phyloP scores from a whole-genome alignment of 495 filamentous ascomycete genomes.

The Sordaria brevicollis region DNA sequence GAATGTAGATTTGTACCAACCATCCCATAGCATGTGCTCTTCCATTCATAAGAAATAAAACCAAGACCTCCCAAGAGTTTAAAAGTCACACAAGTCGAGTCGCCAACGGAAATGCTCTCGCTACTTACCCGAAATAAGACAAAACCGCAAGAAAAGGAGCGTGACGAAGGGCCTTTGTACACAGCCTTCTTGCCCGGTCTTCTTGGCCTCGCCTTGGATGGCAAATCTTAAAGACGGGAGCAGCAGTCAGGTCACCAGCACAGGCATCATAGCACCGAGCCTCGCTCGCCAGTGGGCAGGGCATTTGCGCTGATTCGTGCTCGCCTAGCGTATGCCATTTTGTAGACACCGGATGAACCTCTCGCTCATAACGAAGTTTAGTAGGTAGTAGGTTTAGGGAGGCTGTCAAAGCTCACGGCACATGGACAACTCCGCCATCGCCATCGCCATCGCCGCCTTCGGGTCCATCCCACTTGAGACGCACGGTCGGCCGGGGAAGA shows the following conservation, averaged over 20 bases:
- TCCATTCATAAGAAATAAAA: background rate
- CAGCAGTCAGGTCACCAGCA: background rate
- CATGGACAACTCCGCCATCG: background rate
- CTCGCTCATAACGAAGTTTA: background rate
- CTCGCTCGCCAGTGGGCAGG: background rate
- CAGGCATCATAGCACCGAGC: background rate
- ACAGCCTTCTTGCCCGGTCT: background rate
- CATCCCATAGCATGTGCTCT: background rate
- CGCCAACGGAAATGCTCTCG: background rate
- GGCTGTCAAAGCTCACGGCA: background rate
- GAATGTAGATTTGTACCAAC: background rate
- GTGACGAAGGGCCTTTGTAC: background rate
- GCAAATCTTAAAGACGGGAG: background rate
- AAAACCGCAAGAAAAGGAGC: background rate
- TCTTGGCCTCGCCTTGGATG: background rate
- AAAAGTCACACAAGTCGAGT: background rate
- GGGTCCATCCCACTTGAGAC: background rate
- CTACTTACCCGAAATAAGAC: background rate
- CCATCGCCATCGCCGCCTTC: background rate
- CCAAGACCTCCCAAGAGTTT: background rate
- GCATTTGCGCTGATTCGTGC: background rate
- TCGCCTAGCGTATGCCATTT: background rate
- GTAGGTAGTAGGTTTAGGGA: too few species aligned
- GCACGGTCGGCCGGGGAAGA: background rate
- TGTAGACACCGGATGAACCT: background rate